phyloP scores from a whole-genome alignment of 2,329 filamentous ascomycete species.

The Dothistroma septosporum region DNA sequence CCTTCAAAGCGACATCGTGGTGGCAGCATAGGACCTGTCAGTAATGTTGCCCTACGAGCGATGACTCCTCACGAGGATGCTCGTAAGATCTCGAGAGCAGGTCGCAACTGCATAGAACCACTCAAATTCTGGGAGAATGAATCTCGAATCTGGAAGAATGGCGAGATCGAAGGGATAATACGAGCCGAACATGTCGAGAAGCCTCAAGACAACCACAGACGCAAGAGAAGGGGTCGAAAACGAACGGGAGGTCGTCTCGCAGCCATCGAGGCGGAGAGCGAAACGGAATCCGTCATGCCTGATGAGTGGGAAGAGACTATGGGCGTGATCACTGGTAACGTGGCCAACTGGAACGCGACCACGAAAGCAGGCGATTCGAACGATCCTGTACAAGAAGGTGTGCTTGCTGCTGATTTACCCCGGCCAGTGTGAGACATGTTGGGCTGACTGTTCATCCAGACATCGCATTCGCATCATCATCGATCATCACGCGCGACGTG shows the following conservation, averaged over 20 bases:
- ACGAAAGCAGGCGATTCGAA: constrained; percentile 28
- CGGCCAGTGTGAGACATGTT: constrained; percentile 5
- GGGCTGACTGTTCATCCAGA: constrained; percentile 40
- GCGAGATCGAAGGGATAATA: constrained; percentile 72
- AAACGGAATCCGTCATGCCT: constrained; percentile 51
- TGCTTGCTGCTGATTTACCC: constrained; percentile 13
- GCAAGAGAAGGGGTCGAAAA: constrained; percentile 35
- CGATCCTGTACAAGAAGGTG: constrained; percentile 43
- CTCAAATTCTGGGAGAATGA: constrained; percentile 86
- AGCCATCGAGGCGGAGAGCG: constrained; percentile 38
- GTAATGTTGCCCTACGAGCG: constrained; percentile 36
- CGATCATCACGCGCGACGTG: constrained; percentile 56
- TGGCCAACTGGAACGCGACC: constrained; percentile 52
- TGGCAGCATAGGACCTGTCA: constrained; percentile 31
- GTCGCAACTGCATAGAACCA: constrained; percentile 72
- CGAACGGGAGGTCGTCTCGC: constrained; percentile 34
- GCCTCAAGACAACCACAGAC: constrained; percentile 25
- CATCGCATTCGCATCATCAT: constrained; percentile 56
- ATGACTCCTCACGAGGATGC: constrained; percentile 45
- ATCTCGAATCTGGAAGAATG: constrained; percentile 63
- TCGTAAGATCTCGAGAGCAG: constrained; percentile 66
- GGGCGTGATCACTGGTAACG: constrained; percentile 60
- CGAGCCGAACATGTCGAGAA: constrained; percentile 61
- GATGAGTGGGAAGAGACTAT: constrained; percentile 70
- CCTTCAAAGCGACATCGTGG: constrained; percentile 20